Evolutionary conservation across 305 asterid genomes (phyloP).

Genomic region (Fraxinus velutina): DNA sequence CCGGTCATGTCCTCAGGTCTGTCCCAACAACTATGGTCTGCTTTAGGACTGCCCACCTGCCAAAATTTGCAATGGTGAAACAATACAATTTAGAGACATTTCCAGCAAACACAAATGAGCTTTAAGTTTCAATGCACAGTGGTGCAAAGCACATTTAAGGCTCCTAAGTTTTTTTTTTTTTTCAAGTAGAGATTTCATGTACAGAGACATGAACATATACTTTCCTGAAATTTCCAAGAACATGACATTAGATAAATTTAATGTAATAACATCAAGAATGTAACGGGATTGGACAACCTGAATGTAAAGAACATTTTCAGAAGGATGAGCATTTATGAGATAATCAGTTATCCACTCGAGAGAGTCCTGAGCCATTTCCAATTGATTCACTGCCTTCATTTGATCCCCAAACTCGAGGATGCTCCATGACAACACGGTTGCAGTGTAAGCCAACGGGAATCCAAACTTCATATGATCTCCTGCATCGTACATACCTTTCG

Average conservation of each 20-base stretch:
- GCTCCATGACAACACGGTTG: constrained; percentile 85
- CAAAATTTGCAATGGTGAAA: constrained; percentile 11
- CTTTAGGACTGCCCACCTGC: constrained; percentile 73
- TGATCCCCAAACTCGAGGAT: constrained; percentile 95
- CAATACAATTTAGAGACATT: neutral
- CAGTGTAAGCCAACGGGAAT: constrained; percentile 93
- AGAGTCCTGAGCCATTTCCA: constrained; percentile 63
- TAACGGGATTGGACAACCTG: constrained; percentile 45
- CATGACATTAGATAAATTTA: neutral
- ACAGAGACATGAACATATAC: neutral
- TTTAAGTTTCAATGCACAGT: neutral
- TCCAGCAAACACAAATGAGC: neutral
- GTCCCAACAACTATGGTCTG: constrained; percentile 85
- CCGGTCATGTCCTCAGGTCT: constrained; percentile 74
- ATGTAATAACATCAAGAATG: constrained; percentile 2
- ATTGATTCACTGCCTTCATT: constrained; percentile 61
- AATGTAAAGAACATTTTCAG: constrained; percentile 66
- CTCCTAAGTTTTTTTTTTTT: neutral
- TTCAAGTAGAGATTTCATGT: neutral
- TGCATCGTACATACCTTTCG: constrained; percentile 92
- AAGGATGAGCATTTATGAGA: constrained; percentile 74
- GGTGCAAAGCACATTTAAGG: neutral
- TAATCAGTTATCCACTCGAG: constrained; percentile 85
- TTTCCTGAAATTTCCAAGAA: neutral
- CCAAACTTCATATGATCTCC: constrained; percentile 94